These are phyloP conservation scores for Exidia glandulosa DNA, from an alignment of 768 basidiomycete genomes.

Conservation along the genomic window DNA sequence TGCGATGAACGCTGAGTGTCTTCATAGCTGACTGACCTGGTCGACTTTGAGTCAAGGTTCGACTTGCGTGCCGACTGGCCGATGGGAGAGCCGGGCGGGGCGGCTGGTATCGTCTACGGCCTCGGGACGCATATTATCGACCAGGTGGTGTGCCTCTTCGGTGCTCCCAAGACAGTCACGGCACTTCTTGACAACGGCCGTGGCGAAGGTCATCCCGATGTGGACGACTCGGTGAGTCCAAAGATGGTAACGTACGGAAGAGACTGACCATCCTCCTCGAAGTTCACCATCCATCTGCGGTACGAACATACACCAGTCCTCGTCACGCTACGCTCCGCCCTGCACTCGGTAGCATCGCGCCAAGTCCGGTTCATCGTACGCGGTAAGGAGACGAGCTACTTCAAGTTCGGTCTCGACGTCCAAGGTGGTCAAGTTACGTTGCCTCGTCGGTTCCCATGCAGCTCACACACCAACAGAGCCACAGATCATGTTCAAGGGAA, in stretches of 20 bases:
- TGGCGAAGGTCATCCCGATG: slow-evolving; percentile 48
- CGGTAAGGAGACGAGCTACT: not conserved
- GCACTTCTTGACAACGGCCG: slow-evolving; percentile 62
- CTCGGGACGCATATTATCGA: slow-evolving; percentile 69
- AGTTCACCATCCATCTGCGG: slow-evolving; percentile 47
- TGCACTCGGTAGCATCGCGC: not conserved
- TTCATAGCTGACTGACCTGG: slow-evolving; percentile 37
- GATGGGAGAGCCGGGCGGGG: slow-evolving; percentile 42
- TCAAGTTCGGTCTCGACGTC: slow-evolving; percentile 5
- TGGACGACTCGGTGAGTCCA: slow-evolving; percentile 52
- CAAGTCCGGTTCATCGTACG: slow-evolving; percentile 4
- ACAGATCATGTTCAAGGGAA: slow-evolving; percentile 3
- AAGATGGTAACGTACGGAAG: not conserved
- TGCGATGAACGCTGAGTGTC: not conserved
- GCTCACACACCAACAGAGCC: not conserved
- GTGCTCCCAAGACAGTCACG: slow-evolving; percentile 55
- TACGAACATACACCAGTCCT: slow-evolving; percentile 19
- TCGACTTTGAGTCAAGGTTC: slow-evolving; percentile 53
- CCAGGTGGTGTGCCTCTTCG: slow-evolving; percentile 65
- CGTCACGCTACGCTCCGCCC: not conserved
- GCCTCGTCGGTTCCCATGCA: not conserved
- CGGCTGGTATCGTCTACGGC: slow-evolving; percentile 61
- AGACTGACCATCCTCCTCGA: not conserved
- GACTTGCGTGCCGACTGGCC: not conserved
- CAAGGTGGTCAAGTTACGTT: not conserved